Evolutionary conservation across 805 yeast species (phyloP), one percentile per base, ranked within the genome.

Genomic region (Blastobotrys peoriensis): DNA sequence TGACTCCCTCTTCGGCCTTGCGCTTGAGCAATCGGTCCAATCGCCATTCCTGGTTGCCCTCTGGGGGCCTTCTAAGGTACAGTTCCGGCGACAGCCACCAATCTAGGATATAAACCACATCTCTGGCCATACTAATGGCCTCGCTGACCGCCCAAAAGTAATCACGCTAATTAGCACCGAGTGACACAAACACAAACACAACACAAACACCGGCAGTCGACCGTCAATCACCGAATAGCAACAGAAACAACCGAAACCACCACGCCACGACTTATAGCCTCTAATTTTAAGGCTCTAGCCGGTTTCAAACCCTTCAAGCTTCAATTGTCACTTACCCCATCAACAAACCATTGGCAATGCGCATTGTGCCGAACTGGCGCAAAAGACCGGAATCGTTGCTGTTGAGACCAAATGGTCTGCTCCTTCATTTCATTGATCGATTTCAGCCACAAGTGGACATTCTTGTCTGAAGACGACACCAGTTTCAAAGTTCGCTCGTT

Each of bases 1-100:
- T 93, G 38, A 93, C 96, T 8, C 98, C 98, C 57, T 86, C 85
- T 56, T 85, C 85, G 0, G 99, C 99, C 55, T 87, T 86, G 47
- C 94, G 71, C 60, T 86, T 86, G 52, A 93, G 69, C 1, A 93
- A 63, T 57, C 98, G 74, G 63, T 93, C 99, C 36, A 93, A 67
- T 60, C 99, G 75, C 81, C 87, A 93, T 51, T 86, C 83, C 63
- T 93, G 98, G 56, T 91, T 91, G 5, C 96, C 96, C 63, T 86
- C 83, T 0, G 95, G 91, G 0, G 98, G 98, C 41, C 99, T 71
- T 51, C 98, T 76, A 66, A 93, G 69, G 57, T 93, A 94, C 2
- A 93, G 61, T 62, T 93, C 98, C 0, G 99, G 99, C 3, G 91
- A 77, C 20, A 93, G 70, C 98, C 98, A 93, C 99, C 99, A 93